A percentile compares a stretch with the other conserved stretches of the same genome.
These are phyloP conservation scores for Aspergillus transmontanensis DNA, from an alignment of 2,329 filamentous ascomycete genomes.

Conservation along the genomic window DNA sequence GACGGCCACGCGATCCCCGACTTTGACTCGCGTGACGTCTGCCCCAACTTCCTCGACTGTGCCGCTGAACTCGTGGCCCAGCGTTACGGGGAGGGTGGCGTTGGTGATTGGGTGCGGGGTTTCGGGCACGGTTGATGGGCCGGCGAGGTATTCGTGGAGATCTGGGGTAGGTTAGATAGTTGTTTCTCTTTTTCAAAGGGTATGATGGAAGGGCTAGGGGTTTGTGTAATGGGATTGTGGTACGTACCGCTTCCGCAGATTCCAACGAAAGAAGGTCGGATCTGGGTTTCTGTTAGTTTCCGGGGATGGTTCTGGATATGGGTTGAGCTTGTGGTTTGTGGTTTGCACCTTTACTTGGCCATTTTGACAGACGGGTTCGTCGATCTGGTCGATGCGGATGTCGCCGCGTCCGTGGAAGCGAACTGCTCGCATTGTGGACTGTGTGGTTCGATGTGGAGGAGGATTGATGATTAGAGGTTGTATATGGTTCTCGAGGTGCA, in stretches of 20 bases:
- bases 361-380: slow-evolving; percentile 44
- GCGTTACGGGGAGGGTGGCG: slow-evolving; percentile 59
- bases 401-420: slow-evolving; percentile 40
- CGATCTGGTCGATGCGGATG: slow-evolving; percentile 38
- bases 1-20: slow-evolving; percentile 61
- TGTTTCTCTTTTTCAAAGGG: background rate
- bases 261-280: slow-evolving; percentile 37
- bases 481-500: background rate
- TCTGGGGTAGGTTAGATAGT: slow-evolving; percentile 31
- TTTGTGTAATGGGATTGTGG: background rate
- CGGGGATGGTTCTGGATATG: background rate
- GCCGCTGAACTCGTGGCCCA: slow-evolving; percentile 69
- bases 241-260: slow-evolving; percentile 36
- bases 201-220: background rate
- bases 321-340: too few relatives aligned
- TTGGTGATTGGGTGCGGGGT: slow-evolving; percentile 60
- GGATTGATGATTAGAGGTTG: background rate
- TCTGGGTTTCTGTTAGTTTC: slow-evolving; percentile 15
- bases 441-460: background rate
- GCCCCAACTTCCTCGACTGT: slow-evolving; percentile 61
- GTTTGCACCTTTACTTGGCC: slow-evolving; percentile 53
- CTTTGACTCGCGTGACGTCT: slow-evolving; percentile 48
- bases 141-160: slow-evolving; percentile 56
- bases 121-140: slow-evolving; percentile 51
- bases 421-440: slow-evolving; percentile 35